Evolutionary conservation across 768 basidiomycete species (phyloP), one percentile per base, ranked within the genome.

Genomic region (Sarcodon aspratus): DNA sequence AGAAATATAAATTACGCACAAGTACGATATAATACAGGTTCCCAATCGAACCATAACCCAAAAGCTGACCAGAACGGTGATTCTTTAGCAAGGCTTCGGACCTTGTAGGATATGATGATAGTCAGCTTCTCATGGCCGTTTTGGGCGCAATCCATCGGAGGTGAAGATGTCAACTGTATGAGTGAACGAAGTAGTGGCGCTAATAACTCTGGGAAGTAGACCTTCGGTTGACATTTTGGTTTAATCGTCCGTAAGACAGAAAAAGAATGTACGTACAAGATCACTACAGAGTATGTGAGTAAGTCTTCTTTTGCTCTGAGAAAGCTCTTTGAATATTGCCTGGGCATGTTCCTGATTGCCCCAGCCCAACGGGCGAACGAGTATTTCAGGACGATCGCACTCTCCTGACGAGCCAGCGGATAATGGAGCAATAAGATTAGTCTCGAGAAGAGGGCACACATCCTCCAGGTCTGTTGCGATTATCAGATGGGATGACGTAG

Each of bases 241-340:
- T 42, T 33, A 37, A 12, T 33, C 37, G 9, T 15, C 32, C 35
- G 33, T 33, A 36, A 40, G 15, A 15, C 32, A 6, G 12, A 11
- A 27, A 42, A 2, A 46, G 9, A 8, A 9, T n/a, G 21, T 36
- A 72, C 80, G 59, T 66, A 88, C 88, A 48, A 93, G 72, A 64
- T 92, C 89, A 60, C 90, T 91, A 63, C 88, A 87, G 17, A 91
- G 61, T 42, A 93, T 73, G 57, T 88, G 85, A 1, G 81, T 82
- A 47, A 78, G 57, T 32, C 37, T 52, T 40, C 54, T 47, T 21
- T 48, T 13, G 44, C 42, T 36, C 15, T 54, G 42, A 21, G 44
- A 44, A 5, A 79, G 65, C 40, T 75, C 70, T 4, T 59, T 57
- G 8, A 65, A 57, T 37, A 85, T 67, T 11, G 50, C 36, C 10